Base-by-base conservation (phyloP, 2,329 filamentous ascomycete genomes). In the Aspergillus fischeri region DNA sequence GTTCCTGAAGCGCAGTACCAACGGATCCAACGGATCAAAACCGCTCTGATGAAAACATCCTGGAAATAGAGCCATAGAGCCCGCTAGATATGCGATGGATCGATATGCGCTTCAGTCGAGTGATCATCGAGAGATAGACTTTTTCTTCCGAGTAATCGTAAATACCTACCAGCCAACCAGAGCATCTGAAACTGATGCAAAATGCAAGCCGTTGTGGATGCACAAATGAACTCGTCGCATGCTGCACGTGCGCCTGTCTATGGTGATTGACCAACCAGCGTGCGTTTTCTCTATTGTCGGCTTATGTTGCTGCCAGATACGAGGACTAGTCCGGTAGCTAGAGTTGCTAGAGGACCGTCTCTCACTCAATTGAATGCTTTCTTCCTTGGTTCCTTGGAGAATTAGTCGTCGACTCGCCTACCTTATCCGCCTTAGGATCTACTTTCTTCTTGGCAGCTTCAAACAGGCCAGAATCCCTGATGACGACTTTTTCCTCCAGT, bases 181-280 rank as follows among this genome's bases (percentile, higher is more conserved):
- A 24, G n/a, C 4, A 3, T 2, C 41, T 21, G 41, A 21, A 20
- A 24, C 41, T 21, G n/a, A 38, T 41, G 20, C 20, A 32, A 32
- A 25, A 44, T 57, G 49, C 51, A 32, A 25, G 27, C 11, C 27
- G 44, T 4, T 17, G 44, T 17, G 8, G 44, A 47, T 47, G n/a
- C 28, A 53, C 59, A 60, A 70, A 60, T 70, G 61, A 61, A 56
- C 56, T 53, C 55, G 55, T 53, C 44, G 60, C 49, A 14, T 51
- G 24, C 52, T 21, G 58, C 61, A 65, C 63, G 61, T 64, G 63
- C 57, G 21, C 21, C 44, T 27, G 21, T 47, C 44, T 14, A 8
- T 17, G 44, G 21, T 47, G 11, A 47, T 24, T 27, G 44, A 9
- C 44, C 44, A 47, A 47, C 10, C 44, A 47, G 8, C 24, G 6